Base-by-base conservation (phyloP, 805 yeast genomes). In the Saccharomycopsis amapae region DNA sequence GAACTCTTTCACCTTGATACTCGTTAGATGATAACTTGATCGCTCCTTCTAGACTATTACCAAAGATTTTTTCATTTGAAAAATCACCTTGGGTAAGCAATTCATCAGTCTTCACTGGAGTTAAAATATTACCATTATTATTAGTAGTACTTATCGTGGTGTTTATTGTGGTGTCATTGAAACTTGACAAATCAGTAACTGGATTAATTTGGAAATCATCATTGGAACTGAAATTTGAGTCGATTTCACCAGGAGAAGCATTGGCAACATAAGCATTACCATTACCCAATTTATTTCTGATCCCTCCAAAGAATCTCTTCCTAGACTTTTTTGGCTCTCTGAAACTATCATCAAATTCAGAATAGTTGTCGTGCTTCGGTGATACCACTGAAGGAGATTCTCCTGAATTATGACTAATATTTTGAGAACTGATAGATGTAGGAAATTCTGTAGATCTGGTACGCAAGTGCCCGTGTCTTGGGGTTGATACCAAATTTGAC, bases 1-100 rank as follows among this genome's bases (percentile, higher is more conserved):
- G 97, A 17, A 67, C 63, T 5, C 60, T 61, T 28, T 66, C 69
- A 18, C 74, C 71, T 48, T 65, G 59, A 56, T 72, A 52, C 28
- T 63, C 60, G 42, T 70, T 71, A 3, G 74, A 67, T 2, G 89
- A 80, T 25, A 79, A 55, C 17, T 67, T 65, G 35, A 70, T 62
- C 1, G 81, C 79, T 15, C 67, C 71, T 2, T 63, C 65, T 23
- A 87, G 55, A 0, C 81, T 75, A n/a, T 78, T 66, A 0, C 89
- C 93, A 65, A 86, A 86, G 1, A 84, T 65, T 4, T 61, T 56
- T 45, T 68, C 69, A 18, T 13, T 17, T n/a, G n/a, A n/a, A n/a
- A n/a, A n/a, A 28, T 20, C 34, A 12, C 5, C 20, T 31, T 34
- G 37, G 19, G 5, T 5, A 34, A 18, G 19, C 5, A 9, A n/a